phyloP scores from a whole-genome alignment of 805 yeast species.

The Candida saitoana region DNA sequence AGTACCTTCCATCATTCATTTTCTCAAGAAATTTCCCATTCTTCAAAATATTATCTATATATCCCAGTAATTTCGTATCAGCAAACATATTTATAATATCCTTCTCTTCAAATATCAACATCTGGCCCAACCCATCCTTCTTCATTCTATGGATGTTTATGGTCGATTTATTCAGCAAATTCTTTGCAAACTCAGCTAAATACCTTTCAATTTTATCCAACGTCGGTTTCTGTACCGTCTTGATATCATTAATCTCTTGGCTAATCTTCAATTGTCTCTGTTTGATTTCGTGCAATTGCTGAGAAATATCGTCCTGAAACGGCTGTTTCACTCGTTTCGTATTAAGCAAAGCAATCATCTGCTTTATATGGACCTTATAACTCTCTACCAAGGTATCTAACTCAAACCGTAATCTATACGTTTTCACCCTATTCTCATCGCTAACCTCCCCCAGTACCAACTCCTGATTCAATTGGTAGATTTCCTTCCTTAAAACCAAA shows the following conservation, averaged over 20 bases:
- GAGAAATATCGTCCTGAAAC: conserved; percentile 18
- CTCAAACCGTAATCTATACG: conserved; percentile 24
- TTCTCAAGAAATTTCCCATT: conserved; percentile 18
- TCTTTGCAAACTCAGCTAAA: conserved; percentile 18
- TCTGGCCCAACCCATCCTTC: not conserved
- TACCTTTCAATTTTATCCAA: conserved; percentile 30
- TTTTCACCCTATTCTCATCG: conserved; percentile 11
- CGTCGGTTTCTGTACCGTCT: conserved; percentile 30
- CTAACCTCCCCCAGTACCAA: conserved; percentile 10
- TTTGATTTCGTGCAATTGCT: conserved; percentile 18
- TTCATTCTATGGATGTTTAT: not conserved
- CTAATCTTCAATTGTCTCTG: conserved; percentile 12
- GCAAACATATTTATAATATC: conserved; percentile 1
- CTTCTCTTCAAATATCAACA: conserved; percentile 2
- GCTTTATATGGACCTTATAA: conserved; percentile 23
- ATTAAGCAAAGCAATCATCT: conserved; percentile 16
- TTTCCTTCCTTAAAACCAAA: conserved; percentile 30
- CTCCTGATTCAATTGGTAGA: conserved; percentile 15
- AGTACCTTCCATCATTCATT: conserved; percentile 17
- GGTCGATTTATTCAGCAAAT: conserved; percentile 8
- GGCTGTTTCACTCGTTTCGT: conserved; percentile 10
- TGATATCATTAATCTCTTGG: conserved; percentile 22
- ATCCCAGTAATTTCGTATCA: not conserved
- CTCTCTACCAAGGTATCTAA: conserved; percentile 22
- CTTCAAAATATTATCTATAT: conserved; percentile 17